Evolutionary conservation across 257 asterid species (phyloP), one percentile per base, ranked within the genome.

Genomic region (Sherardia arvensis): DNA sequence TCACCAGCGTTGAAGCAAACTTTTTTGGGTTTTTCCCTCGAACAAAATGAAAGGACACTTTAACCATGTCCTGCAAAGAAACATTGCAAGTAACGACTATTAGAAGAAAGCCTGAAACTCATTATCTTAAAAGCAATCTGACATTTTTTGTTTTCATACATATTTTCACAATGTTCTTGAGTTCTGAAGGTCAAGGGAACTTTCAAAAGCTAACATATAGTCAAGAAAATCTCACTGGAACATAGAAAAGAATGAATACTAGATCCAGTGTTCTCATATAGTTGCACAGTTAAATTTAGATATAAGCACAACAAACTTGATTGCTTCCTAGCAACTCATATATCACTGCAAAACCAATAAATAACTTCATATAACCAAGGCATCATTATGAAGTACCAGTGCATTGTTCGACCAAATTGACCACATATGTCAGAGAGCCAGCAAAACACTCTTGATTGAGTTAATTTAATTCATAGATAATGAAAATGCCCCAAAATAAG

Each of bases 11-110:
- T 48, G 88, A 81, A 64, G 95, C 96, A 80, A 92, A 89, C 75
- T 87, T 85, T 84, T 82, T 81, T 4, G 87, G 88, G 77, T 78
- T 80, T 69, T 84, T 92, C 74, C 97, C 97, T 67, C 95, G 82
- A 66, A 85, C 88, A 76, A 84, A 92, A 79, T 92, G 95, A 78
- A 84, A 87, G 2, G 96, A 78, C 72, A 92, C 91, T 77, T 77
- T 92, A 53, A 84, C 85, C 96, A 89, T 87, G 73, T 92, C 99
- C 97, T 92, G 87, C 62, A 74, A 70, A 70, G 45, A 21, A 71
- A 58, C 66, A 74, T 72, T 65, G 30, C 63, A 23, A 61, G 33
- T 57, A 20, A 36, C 34, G 20, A 5, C 15, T 49, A 14, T 61
- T 20, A 66, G 22, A 25, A 8, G 23, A 18, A 58, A 21, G 0